These are phyloP conservation scores for Periconia sp. DNA, from an alignment of 2,329 filamentous ascomycete genomes.

Conservation along the genomic window DNA sequence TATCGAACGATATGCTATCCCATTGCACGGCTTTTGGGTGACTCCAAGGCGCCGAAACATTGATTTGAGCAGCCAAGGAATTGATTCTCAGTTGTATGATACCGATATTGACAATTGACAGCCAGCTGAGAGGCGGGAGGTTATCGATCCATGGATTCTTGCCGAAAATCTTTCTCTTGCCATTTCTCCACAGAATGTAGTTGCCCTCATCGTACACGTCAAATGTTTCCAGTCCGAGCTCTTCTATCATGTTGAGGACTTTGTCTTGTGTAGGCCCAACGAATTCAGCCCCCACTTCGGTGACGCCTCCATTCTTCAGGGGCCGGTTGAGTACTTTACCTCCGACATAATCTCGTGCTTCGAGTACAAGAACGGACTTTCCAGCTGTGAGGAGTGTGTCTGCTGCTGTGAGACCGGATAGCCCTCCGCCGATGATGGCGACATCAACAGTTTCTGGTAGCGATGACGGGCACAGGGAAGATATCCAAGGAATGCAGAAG, in stretches of 20 bases:
- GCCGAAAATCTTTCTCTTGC: constrained; percentile 12
- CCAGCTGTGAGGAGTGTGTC: constrained; percentile 45
- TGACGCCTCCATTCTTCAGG: constrained; percentile 25
- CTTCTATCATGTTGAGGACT: constrained; percentile 20
- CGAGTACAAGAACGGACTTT: constrained; percentile 53
- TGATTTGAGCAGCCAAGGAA: constrained; percentile 22
- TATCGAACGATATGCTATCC: constrained; percentile 19
- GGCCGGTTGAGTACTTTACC: constrained; percentile 54
- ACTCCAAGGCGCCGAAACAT: constrained; percentile 21
- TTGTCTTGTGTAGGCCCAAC: constrained; percentile 30
- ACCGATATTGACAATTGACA: constrained; percentile 17
- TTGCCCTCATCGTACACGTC: constrained; percentile 19
- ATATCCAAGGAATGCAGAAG: background rate
- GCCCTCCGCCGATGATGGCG: constrained; percentile 53
- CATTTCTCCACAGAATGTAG: constrained; percentile 22
- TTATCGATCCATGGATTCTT: constrained; percentile 17
- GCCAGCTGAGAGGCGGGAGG: constrained; percentile 16
- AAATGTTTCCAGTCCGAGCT: constrained; percentile 25
- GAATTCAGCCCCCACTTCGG: constrained; percentile 30
- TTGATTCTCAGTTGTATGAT: constrained; percentile 18
- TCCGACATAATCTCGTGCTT: constrained; percentile 58
- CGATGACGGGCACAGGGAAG: background rate
- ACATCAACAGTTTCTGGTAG: constrained; percentile 3
- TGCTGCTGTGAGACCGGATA: constrained; percentile 16
- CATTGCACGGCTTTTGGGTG: constrained; percentile 18